A percentile compares a stretch with the other conserved stretches of the same genome.
phyloP scores from a whole-genome alignment of 1,284 basidiomycete genomes.

The Ganoderma leucocontextum region DNA sequence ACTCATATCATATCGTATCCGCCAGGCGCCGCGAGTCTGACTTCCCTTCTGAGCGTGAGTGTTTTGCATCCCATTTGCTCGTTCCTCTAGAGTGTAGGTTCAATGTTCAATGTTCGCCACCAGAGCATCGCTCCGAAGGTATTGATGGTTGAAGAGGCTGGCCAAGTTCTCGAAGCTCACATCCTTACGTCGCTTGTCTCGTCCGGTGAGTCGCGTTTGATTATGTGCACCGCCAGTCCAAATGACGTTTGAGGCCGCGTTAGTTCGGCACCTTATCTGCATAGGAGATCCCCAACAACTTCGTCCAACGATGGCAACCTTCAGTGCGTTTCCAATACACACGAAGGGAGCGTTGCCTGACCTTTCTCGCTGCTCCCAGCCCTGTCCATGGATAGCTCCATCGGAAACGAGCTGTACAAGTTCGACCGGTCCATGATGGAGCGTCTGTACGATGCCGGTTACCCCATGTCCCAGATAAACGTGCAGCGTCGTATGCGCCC shows the following conservation, averaged over 20 bases:
- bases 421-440: conserved; percentile 60
- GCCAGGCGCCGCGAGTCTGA: conserved; percentile 71
- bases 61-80: not conserved
- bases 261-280: conserved; percentile 37
- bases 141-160: conserved; percentile 59
- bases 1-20: not conserved
- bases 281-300: conserved; percentile 60
- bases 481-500: conserved; percentile 56
- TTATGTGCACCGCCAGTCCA: not conserved
- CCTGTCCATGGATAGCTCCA: conserved; percentile 50
- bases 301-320: conserved; percentile 71
- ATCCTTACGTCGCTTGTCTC: conserved; percentile 67
- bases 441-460: conserved; percentile 46
- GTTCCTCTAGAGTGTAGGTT: not conserved
- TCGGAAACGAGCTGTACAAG: conserved; percentile 47
- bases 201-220: conserved; percentile 20
- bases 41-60: conserved; percentile 60
- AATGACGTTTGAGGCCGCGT: not conserved
- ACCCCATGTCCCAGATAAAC: conserved; percentile 52
- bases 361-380: conserved; percentile 34
- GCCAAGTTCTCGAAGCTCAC: conserved; percentile 83
- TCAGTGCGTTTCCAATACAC: conserved; percentile 49
- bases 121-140: conserved; percentile 49
- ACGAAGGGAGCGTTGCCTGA: not conserved
- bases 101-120: not conserved